Evolutionary conservation across 805 yeast species (phyloP).

Genomic region (Lipomyces lipofer): DNA sequence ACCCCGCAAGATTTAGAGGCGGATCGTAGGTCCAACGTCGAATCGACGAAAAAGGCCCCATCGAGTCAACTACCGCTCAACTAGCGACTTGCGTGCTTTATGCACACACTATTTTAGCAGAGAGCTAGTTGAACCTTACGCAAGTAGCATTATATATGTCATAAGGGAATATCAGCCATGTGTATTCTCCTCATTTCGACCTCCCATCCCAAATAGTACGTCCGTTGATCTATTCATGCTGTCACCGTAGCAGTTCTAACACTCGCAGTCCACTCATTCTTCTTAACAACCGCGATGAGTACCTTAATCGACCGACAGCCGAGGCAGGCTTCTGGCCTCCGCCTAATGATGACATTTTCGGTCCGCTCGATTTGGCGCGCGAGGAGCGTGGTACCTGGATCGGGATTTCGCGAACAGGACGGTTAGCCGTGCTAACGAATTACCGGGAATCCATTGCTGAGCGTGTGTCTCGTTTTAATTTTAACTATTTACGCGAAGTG

Average conservation of each 20-base stretch:
- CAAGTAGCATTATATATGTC: too few relatives aligned
- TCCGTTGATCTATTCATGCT: slow-evolving; percentile 4
- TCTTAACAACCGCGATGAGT: slow-evolving; percentile 87
- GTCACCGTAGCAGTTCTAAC: neutral
- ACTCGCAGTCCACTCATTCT: slow-evolving; percentile 58
- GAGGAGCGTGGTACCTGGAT: slow-evolving; percentile 89
- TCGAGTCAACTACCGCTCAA: too few relatives aligned
- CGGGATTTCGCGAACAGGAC: slow-evolving; percentile 62
- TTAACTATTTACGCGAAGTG: neutral
- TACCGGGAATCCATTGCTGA: slow-evolving; percentile 53
- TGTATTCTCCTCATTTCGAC: slow-evolving; percentile 74
- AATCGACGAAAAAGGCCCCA: too few relatives aligned
- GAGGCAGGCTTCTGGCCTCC: slow-evolving; percentile 48
- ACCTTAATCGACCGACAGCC: slow-evolving; percentile 68
- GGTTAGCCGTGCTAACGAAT: slow-evolving; percentile 74
- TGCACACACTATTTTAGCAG: too few relatives aligned
- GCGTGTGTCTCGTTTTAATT: neutral
- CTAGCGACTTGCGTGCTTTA: too few relatives aligned
- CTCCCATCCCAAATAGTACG: slow-evolving; percentile 63
- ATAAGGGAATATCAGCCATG: too few relatives aligned
- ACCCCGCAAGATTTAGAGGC: too few relatives aligned
- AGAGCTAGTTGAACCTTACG: too few relatives aligned
- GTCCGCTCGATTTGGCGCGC: slow-evolving; percentile 72
- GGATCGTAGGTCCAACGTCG: too few relatives aligned
- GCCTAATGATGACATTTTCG: slow-evolving; percentile 21